Evolutionary conservation across 2,329 filamentous ascomycete genomes (phyloP), one percentile per base, ranked within the genome.

Genomic region (Trichoderma sp.): DNA sequence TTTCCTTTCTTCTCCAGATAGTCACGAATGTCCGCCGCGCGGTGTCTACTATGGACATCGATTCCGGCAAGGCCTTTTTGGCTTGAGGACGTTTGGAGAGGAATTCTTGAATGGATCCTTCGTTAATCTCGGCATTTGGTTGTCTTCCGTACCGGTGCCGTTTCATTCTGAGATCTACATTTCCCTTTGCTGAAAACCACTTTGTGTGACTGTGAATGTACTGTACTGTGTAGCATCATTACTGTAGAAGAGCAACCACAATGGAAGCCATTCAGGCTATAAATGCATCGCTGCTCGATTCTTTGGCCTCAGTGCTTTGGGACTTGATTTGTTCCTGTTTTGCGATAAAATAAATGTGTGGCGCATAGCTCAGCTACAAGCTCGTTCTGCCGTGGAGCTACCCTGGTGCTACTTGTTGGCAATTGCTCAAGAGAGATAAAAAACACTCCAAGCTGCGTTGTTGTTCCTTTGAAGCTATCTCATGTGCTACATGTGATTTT

Each of bases 151-250:
- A 85, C 84, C 83, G 80, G 80, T 83, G 82, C 80, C 83, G 85
- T 87, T 87, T 87, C 85, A 87, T 86, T 85, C 82, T 82, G 85
- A 85, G 85, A 87, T 87, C 85, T 86, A 87, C 85, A 87, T 85
- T 81, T 73, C 73, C 69, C 50, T 7, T 53, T 13, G 20, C 28
- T 32, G 39, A 36, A 23, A 4, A 3, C 36, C 1, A 11, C 6
- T 58, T 39, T n/a, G 20, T 68, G 34, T 50, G 39, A 12, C 17
- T 23, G 64, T 67, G 50, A 13, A 6, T 62, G 20, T 67, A 13
- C 5, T 34, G 28, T 34, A 20, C 17, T 6, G 23, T 30, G 17
- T 53, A 59, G 6, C 32, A 11, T 23, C 13, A 6, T 20, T 20
- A 5, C n/a, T 6, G 20, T 39, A 30, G 20, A 30, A 8, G 6